These are phyloP conservation scores for Dacryopinax spathularia DNA, from an alignment of 768 basidiomycete genomes.

Conservation along the genomic window DNA sequence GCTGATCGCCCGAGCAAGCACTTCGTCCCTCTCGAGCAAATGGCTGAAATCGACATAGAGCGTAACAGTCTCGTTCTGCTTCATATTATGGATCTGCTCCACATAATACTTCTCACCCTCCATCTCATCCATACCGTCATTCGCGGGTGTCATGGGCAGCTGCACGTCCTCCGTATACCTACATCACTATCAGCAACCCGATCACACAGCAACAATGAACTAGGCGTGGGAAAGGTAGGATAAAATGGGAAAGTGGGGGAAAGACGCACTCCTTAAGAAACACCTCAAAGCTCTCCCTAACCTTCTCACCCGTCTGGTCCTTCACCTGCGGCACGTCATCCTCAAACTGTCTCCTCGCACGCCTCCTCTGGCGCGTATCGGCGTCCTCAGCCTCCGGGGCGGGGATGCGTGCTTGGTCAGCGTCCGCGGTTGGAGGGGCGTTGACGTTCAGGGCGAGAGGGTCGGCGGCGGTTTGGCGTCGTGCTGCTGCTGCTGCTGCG, in stretches of 20 bases:
- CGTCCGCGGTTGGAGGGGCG: neutral
- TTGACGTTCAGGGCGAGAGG: slow-evolving; percentile 3
- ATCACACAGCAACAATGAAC: slow-evolving; percentile 6
- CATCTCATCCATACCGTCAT: slow-evolving; percentile 43
- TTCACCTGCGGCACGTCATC: slow-evolving; percentile 72
- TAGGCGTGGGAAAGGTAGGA: neutral
- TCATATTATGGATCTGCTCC: slow-evolving; percentile 89
- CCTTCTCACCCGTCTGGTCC: slow-evolving; percentile 91
- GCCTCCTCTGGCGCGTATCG: neutral
- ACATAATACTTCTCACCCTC: slow-evolving; percentile 68
- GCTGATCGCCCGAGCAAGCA: slow-evolving; percentile 84
- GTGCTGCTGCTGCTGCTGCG: neutral
- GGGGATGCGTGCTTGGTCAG: too few species aligned
- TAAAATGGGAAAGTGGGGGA: neutral
- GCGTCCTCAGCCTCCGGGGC: slow-evolving; percentile 8
- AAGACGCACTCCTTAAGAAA: slow-evolving; percentile 75
- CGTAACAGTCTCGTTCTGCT: slow-evolving; percentile 84
- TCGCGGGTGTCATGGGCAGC: slow-evolving; percentile 65
- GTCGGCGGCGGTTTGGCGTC: slow-evolving; percentile 4
- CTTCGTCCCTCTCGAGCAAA: slow-evolving; percentile 77
- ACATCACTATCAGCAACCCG: neutral
- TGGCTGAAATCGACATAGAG: slow-evolving; percentile 94
- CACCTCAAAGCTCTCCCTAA: slow-evolving; percentile 78
- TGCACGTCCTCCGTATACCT: slow-evolving; percentile 78
- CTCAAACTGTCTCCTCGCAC: slow-evolving; percentile 12